Base-by-base conservation (phyloP, 345 rosid species). In the Rhodamnia rubescens region DNA sequence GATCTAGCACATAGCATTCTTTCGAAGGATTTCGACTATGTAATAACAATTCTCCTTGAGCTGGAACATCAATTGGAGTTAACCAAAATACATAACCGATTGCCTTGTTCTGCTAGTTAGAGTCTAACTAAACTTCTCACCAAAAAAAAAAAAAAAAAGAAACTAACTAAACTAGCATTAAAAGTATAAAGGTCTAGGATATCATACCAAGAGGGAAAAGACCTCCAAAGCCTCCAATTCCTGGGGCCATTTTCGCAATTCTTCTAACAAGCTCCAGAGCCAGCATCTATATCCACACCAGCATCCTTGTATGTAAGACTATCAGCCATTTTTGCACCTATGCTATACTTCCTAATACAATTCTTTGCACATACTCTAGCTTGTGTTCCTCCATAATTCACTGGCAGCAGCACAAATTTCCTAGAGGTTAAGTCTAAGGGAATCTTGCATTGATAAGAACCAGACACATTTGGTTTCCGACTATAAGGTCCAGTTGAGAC, bases 201-300 rank as follows among this genome's bases (percentile, higher is more conserved):
- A 82, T 6, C 80, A 85, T 95, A 96, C 99, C 99, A 49, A 95
- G 89, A 12, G 99, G 98, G 88, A 86, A 95, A 85, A 95, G 97
- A 49, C 98, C 99, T 56, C 98, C 99, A 81, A 97, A 97, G 59
- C 98, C 99, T 53, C 98, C 99, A 56, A 96, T 94, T 69, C 96
- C 97, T 58, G 97, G 98, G 49, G 97, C 96, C 98, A 97, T 95
- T 86, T 94, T 95, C 0, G 96, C 96, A 74, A 96, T 97, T 87
- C 99, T 90, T 84, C 86, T 84, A 69, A 96, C 97, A 81, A 97
- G 99, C 86, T 97, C 98, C 11, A n/a, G 97, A 74, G 57, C 99
- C 98, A 26, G 99, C 98, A 90, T 97, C 98, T 51, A 95, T 96
- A 88, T 96, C 98, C n/a, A 96, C 98, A 82, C 99, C 98, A 18